Percentiles rank a stretch among this genome's conserved stretches.
Evolutionary conservation across 768 basidiomycete species (phyloP).

Genomic region (Dacryopinax spathularia): DNA sequence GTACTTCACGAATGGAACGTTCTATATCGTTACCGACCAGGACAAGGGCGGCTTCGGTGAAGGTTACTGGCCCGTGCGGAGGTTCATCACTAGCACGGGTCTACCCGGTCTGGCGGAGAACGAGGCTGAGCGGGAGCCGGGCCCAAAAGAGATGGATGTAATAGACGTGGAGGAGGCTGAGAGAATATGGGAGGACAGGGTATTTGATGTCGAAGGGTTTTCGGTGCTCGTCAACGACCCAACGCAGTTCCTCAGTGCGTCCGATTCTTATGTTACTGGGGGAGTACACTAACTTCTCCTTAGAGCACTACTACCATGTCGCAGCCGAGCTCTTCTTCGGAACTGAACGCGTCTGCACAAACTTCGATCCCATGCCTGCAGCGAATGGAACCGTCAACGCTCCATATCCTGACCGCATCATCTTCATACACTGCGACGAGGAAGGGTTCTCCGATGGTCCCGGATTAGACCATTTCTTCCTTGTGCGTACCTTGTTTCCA

Average conservation of each 20-base stretch:
- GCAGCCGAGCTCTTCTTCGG: constrained; percentile 71
- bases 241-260: constrained; percentile 29
- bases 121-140: constrained; percentile 53
- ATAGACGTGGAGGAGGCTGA: constrained; percentile 47
- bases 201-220: constrained; percentile 57
- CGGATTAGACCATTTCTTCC: constrained; percentile 61
- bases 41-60: constrained; percentile 30
- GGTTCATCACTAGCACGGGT: constrained; percentile 53
- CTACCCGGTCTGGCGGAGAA: constrained; percentile 49
- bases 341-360: constrained; percentile 46
- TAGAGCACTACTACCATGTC: constrained; percentile 76
- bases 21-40: constrained; percentile 46
- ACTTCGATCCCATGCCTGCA: constrained; percentile 19
- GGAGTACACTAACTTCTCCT: constrained; percentile 24
- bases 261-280: neutral
- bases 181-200: constrained; percentile 46
- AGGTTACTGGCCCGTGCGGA: constrained; percentile 10
- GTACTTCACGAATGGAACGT: constrained; percentile 73
- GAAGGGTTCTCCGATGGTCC: constrained; percentile 38
- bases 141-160: constrained; percentile 43
- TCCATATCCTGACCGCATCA: constrained; percentile 51
- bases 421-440: constrained; percentile 42
- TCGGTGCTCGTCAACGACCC: constrained; percentile 64
- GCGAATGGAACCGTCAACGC: constrained; percentile 24
- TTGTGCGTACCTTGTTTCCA: constrained; percentile 19